phyloP scores from a whole-genome alignment of 768 basidiomycete genomes.

The Suillus variegatus region DNA sequence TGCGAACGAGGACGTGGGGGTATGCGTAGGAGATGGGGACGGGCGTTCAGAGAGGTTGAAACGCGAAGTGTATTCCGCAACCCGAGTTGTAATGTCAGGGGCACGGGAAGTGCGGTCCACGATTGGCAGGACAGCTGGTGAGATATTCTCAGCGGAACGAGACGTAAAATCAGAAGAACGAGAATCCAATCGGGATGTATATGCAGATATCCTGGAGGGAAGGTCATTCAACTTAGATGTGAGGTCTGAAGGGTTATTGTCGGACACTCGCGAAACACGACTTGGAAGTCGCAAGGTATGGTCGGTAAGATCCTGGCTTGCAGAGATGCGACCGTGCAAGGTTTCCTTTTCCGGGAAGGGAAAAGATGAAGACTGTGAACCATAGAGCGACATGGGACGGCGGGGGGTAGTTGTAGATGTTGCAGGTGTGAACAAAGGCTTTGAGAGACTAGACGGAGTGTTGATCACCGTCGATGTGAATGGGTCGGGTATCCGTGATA shows the following conservation, averaged over 20 bases:
- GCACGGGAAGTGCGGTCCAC: background rate
- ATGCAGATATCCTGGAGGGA: slow-evolving; percentile 17
- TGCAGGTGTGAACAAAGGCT: slow-evolving; percentile 23
- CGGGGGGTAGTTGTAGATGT: slow-evolving; percentile 33
- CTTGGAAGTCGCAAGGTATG: background rate
- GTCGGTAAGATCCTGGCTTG: background rate
- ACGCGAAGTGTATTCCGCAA: slow-evolving; percentile 15
- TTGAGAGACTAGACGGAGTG: slow-evolving; percentile 20
- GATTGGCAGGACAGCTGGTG: background rate
- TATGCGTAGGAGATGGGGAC: slow-evolving; percentile 24
- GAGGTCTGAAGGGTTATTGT: slow-evolving; percentile 10
- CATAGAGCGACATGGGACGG: slow-evolving; percentile 52
- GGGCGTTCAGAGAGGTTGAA: slow-evolving; percentile 20
- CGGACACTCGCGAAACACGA: background rate
- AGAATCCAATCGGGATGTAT: slow-evolving; percentile 15
- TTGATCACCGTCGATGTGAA: slow-evolving; percentile 21
- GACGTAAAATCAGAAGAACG: slow-evolving; percentile 1
- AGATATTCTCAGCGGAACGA: background rate
- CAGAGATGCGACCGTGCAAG: background rate
- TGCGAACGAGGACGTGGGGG: slow-evolving; percentile 29
- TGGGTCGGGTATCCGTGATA: slow-evolving; percentile 17
- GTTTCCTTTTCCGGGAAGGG: slow-evolving; percentile 34
- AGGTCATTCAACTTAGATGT: slow-evolving; percentile 6
- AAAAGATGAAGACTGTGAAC: slow-evolving; percentile 32
- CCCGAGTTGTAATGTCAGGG: slow-evolving; percentile 10